These are phyloP conservation scores for Lyophyllum shimeji DNA, from an alignment of 768 basidiomycete genomes.

Conservation along the genomic window DNA sequence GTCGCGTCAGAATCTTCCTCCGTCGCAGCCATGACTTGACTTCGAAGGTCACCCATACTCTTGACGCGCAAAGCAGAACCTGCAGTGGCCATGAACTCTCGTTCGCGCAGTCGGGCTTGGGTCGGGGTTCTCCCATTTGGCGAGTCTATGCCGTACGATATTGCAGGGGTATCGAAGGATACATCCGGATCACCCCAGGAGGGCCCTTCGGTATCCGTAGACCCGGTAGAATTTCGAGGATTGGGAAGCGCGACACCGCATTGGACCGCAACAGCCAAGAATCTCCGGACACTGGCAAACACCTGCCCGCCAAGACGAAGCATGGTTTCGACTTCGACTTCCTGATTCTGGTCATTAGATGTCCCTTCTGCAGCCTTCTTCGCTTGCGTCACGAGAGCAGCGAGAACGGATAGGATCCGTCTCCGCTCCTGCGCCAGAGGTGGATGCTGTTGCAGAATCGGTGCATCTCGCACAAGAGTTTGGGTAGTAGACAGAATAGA, in stretches of 20 bases:
- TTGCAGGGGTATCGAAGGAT: slow-evolving; percentile 26
- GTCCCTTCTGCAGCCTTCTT: slow-evolving; percentile 60
- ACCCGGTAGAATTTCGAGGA: slow-evolving; percentile 34
- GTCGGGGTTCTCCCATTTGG: slow-evolving; percentile 35
- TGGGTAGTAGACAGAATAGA: slow-evolving; percentile 81
- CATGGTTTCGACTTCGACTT: slow-evolving; percentile 72
- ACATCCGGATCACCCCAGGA: slow-evolving; percentile 29
- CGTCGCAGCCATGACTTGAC: slow-evolving; percentile 17
- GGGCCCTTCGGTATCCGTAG: slow-evolving; percentile 28
- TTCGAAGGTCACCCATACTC: slow-evolving; percentile 54
- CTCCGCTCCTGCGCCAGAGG: slow-evolving; percentile 76
- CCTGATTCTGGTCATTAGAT: slow-evolving; percentile 43
- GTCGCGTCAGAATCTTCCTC: slow-evolving; percentile 38
- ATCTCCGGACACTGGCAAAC: slow-evolving; percentile 75
- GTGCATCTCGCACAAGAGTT: slow-evolving; percentile 81
- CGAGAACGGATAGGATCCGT: slow-evolving; percentile 76
- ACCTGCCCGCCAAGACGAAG: slow-evolving; percentile 78
- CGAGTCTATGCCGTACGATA: slow-evolving; percentile 24
- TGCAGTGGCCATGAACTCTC: slow-evolving; percentile 25
- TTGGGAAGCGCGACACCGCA: slow-evolving; percentile 72
- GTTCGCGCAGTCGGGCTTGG: slow-evolving; percentile 24
- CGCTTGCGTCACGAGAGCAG: slow-evolving; percentile 79
- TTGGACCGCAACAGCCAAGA: slow-evolving; percentile 74
- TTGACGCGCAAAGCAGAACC: slow-evolving; percentile 42
- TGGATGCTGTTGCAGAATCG: slow-evolving; percentile 64